Percentiles rank a stretch among this genome's conserved stretches.
Conservation (phyloP, 164 flowering plant genomes). For the Vitis labrusca region DNA sequence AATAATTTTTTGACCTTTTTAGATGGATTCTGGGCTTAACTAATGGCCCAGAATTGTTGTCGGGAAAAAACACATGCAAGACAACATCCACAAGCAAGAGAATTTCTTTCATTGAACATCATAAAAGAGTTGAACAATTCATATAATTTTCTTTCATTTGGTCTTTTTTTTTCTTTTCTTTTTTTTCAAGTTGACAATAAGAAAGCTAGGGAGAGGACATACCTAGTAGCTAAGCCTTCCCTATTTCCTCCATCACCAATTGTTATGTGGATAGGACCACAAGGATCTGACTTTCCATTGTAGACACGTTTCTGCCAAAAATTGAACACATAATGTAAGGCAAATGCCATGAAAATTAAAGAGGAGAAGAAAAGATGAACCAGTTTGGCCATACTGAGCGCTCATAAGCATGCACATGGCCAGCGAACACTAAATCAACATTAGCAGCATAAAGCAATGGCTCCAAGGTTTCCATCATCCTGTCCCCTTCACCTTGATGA, state of each 20-base stretch:
- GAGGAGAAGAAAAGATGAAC: background rate
- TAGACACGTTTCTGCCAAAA: constrained; percentile 66
- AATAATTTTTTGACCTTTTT: no score
- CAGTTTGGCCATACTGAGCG: constrained; percentile 61
- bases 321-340: constrained; percentile 7
- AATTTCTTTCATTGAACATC: no score
- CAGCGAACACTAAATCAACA: constrained; percentile 82
- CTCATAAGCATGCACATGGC: constrained; percentile 98
- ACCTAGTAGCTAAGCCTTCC: constrained; percentile 92
- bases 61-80: background rate
- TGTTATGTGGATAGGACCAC: constrained; percentile 91
- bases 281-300: constrained; percentile 64
- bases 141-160: no score
- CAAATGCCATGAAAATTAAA: background rate
- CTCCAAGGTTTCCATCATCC: constrained; percentile 88
- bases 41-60: background rate
- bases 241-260: constrained; percentile 98
- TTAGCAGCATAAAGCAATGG: constrained; percentile 83
- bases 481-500: constrained; percentile 87
- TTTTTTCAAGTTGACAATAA: background rate
- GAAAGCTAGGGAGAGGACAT: constrained; percentile 17
- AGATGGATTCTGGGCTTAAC: background rate
- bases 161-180: no score
- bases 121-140: no score
- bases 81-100: background rate